Percentiles rank a stretch among this genome's conserved stretches.
phyloP scores from a whole-genome alignment of 2,329 filamentous ascomycete genomes.

The Fusarium kyushuense region DNA sequence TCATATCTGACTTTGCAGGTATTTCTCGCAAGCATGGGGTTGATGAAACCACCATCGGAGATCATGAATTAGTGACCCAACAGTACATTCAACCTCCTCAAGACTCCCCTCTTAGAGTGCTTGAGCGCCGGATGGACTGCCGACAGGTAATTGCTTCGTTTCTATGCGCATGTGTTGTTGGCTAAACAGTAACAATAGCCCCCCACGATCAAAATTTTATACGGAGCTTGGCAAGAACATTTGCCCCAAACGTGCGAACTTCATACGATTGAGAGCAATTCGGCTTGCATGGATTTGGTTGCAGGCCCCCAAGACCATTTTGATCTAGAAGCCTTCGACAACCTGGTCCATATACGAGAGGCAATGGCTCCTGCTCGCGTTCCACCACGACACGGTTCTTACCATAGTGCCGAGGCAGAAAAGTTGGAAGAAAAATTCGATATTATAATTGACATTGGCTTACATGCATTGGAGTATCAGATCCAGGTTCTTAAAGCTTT shows the following conservation, averaged over 20 bases:
- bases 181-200: not conserved
- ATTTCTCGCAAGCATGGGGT: constrained; percentile 54
- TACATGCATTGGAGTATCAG: constrained; percentile 56
- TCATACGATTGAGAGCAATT: not conserved
- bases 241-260: not conserved
- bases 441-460: constrained; percentile 57
- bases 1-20: not conserved
- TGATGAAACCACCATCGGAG: constrained; percentile 55
- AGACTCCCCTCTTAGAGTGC: constrained; percentile 53
- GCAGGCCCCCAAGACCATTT: not conserved
- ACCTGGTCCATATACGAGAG: not conserved
- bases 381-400: not conserved
- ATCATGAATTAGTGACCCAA: constrained; percentile 57
- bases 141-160: constrained; percentile 47
- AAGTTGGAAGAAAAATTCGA: constrained; percentile 38
- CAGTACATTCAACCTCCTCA: constrained; percentile 53
- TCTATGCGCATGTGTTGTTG: constrained; percentile 28
- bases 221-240: not conserved
- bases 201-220: not conserved
- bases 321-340: not conserved
- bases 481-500: constrained; percentile 53
- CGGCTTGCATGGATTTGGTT: not conserved
- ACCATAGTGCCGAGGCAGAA: not conserved
- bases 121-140: constrained; percentile 58
- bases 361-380: not conserved